Conservation (phyloP, 768 basidiomycete species). For the Rhodocollybia butyracea region DNA sequence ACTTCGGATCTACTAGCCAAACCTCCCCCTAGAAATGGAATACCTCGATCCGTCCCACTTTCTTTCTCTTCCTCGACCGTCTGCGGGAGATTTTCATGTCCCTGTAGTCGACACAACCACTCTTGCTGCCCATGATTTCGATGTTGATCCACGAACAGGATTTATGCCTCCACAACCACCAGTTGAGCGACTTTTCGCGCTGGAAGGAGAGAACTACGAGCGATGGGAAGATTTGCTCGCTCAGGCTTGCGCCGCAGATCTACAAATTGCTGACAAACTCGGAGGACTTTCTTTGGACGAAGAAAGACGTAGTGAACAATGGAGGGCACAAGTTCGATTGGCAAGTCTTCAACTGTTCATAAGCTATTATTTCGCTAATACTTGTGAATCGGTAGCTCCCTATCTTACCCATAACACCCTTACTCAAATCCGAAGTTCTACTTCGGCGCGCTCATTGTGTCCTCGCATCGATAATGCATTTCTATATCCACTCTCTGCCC, state of each 20-base stretch:
- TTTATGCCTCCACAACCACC: constrained; percentile 87
- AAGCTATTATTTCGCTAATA: constrained; percentile 5
- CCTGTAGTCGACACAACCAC: constrained; percentile 48
- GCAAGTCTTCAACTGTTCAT: constrained; percentile 33
- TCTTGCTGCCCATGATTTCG: constrained; percentile 83
- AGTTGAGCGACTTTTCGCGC: constrained; percentile 49
- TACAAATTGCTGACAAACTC: constrained; percentile 62
- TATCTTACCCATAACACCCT: constrained; percentile 40
- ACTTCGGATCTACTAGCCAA: too few species aligned
- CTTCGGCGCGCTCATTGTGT: constrained; percentile 74
- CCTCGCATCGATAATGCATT: constrained; percentile 70
- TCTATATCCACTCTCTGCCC: constrained; percentile 70
- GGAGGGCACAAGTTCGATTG: constrained; percentile 54
- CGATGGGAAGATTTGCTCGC: constrained; percentile 68
- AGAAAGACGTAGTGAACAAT: constrained; percentile 43
- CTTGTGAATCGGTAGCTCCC: constrained; percentile 42
- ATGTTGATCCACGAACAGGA: constrained; percentile 87
- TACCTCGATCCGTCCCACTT: constrained; percentile 26
- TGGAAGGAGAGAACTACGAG: constrained; percentile 43
- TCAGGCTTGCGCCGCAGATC: constrained; percentile 39
- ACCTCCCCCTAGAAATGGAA: too few species aligned
- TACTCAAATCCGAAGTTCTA: constrained; percentile 48
- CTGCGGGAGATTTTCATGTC: too few species aligned
- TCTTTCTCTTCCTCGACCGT: constrained; percentile 31
- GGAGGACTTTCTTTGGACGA: constrained; percentile 22